Percentiles rank a stretch among this genome's conserved stretches.
Evolutionary conservation across 345 rosid species (phyloP).

Genomic region (Eucalyptus pumila): DNA sequence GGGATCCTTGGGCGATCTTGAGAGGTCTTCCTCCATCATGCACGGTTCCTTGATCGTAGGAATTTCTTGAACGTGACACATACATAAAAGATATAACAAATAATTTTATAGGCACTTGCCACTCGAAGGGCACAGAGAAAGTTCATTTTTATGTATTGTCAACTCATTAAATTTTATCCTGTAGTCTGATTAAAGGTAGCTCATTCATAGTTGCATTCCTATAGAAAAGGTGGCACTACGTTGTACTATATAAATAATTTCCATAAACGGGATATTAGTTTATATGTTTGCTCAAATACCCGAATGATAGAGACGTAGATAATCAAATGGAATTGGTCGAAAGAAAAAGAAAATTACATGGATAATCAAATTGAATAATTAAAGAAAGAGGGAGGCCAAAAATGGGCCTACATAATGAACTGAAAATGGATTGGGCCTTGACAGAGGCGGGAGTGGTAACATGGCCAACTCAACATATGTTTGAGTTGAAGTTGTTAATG

Average conservation of each 20-base stretch:
- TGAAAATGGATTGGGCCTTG: background rate
- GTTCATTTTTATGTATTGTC: background rate
- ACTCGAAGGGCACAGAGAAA: background rate
- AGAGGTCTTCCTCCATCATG: no score
- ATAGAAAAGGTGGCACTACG: background rate
- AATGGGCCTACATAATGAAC: background rate
- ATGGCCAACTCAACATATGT: background rate
- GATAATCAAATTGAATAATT: background rate
- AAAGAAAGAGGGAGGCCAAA: background rate
- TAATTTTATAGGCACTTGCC: background rate
- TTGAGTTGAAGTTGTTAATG: background rate
- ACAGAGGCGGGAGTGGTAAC: background rate
- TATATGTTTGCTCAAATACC: background rate
- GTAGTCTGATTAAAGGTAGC: accelerated
- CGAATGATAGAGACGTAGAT: background rate
- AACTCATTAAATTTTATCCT: background rate
- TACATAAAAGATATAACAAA: background rate
- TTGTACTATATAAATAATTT: no score
- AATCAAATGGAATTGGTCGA: background rate
- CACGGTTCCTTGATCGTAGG: no score
- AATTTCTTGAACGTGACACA: accelerated
- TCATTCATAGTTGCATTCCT: background rate
- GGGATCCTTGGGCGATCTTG: no score
- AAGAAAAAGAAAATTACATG: background rate
- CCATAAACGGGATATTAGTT: background rate